Percentiles rank a stretch among this genome's conserved stretches.
These are phyloP conservation scores for Niveomyces coronatus DNA, from an alignment of 2,329 filamentous ascomycete species.

Conservation along the genomic window DNA sequence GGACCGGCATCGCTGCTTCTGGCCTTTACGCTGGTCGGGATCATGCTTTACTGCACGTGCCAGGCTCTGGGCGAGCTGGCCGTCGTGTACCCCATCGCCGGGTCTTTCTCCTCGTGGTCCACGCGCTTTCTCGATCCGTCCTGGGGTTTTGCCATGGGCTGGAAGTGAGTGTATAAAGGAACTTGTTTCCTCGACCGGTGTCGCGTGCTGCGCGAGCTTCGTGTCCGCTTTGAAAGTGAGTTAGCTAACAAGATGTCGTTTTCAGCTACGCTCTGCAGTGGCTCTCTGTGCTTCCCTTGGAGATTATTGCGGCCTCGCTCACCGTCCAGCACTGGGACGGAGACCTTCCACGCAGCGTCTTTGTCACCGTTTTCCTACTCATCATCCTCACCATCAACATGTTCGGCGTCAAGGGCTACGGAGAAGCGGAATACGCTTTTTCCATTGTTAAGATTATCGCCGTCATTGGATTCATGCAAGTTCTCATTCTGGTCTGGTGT, in stretches of 20 bases:
- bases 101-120: slow-evolving; percentile 76
- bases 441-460: slow-evolving; percentile 78
- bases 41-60: slow-evolving; percentile 77
- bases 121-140: slow-evolving; percentile 79
- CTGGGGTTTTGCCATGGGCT: slow-evolving; percentile 83
- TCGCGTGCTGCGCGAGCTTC: too few relatives aligned
- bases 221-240: too few relatives aligned
- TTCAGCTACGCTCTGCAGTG: slow-evolving; percentile 74
- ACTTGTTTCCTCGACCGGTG: too few relatives aligned
- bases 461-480: slow-evolving; percentile 79
- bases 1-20: slow-evolving; percentile 64
- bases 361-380: slow-evolving; percentile 71
- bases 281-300: slow-evolving; percentile 72
- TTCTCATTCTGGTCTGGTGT: slow-evolving; percentile 7
- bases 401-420: slow-evolving; percentile 80
- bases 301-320: slow-evolving; percentile 78
- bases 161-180: slow-evolving; percentile 63
- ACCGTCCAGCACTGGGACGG: slow-evolving; percentile 74
- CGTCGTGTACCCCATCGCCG: slow-evolving; percentile 72
- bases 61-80: slow-evolving; percentile 80
- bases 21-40: slow-evolving; percentile 59
- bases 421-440: slow-evolving; percentile 83
- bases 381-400: slow-evolving; percentile 74
- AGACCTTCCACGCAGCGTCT: slow-evolving; percentile 56
- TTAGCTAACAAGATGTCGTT: background rate